Conservation (phyloP, 2,329 filamentous ascomycete species). For the Xylaria sp. region DNA sequence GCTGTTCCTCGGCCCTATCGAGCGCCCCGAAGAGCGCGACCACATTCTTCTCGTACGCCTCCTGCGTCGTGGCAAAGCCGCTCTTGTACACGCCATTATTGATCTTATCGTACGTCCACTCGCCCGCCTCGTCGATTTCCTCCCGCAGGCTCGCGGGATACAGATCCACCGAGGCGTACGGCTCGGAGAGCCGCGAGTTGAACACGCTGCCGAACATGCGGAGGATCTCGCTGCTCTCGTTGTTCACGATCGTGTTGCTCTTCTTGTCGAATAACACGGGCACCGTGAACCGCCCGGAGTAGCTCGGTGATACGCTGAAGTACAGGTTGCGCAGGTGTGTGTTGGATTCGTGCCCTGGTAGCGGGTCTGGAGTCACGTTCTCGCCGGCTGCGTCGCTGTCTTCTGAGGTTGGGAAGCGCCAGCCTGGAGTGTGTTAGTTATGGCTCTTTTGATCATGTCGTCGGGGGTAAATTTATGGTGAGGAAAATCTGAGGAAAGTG, state of each 20-base stretch:
- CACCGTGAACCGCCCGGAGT: slow-evolving; percentile 84
- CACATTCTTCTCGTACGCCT: slow-evolving; percentile 83
- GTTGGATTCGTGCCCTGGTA: slow-evolving; percentile 76
- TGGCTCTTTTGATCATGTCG: not conserved
- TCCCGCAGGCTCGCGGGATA: slow-evolving; percentile 72
- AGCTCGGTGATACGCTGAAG: slow-evolving; percentile 77
- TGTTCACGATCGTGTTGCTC: slow-evolving; percentile 81
- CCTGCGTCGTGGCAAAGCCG: slow-evolving; percentile 86
- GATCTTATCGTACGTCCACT: slow-evolving; percentile 81
- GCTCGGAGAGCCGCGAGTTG: slow-evolving; percentile 71
- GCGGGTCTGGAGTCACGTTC: slow-evolving; percentile 72
- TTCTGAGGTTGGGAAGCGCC: slow-evolving; percentile 80
- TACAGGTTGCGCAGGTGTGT: slow-evolving; percentile 81
- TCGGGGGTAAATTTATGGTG: too few species aligned
- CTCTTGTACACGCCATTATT: slow-evolving; percentile 79
- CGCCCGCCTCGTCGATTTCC: slow-evolving; percentile 80
- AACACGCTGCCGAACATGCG: slow-evolving; percentile 89
- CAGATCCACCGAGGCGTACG: slow-evolving; percentile 70
- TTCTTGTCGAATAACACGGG: slow-evolving; percentile 87
- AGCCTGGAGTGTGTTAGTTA: slow-evolving; percentile 61
- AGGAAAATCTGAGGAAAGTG: too few species aligned
- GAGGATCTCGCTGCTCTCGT: slow-evolving; percentile 92
- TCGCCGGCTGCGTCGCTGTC: slow-evolving; percentile 65
- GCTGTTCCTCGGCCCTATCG: slow-evolving; percentile 78
- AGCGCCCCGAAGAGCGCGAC: slow-evolving; percentile 77